Evolutionary conservation across 2,329 filamentous ascomycete species (phyloP).

Genomic region (Coniella vitis): DNA sequence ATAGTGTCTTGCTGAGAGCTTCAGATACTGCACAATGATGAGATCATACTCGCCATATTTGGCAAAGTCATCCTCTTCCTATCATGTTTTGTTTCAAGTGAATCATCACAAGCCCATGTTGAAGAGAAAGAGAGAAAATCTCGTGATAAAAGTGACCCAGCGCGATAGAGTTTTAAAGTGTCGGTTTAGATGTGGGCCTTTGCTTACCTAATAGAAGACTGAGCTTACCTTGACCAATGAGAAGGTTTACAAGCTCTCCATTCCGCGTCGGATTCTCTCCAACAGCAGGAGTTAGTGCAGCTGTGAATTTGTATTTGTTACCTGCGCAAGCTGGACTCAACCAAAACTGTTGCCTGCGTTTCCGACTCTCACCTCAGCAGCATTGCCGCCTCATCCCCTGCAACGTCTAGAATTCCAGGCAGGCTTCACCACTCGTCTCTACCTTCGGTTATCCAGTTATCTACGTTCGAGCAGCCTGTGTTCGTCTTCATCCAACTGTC

Average conservation of each 20-base stretch:
- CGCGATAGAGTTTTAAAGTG: constrained; percentile 13
- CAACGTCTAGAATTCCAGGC: not conserved
- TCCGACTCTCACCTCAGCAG: not conserved
- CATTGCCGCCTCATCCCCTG: not conserved
- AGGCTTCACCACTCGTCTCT: not conserved
- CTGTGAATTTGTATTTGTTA: constrained; percentile 2
- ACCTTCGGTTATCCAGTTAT: not conserved
- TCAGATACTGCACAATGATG: constrained; percentile 49
- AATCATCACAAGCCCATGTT: constrained; percentile 56
- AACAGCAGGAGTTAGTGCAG: not conserved
- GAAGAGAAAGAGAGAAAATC: constrained; percentile 21
- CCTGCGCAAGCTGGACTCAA: constrained; percentile 2
- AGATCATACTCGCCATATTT: constrained; percentile 50
- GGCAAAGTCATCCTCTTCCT: constrained; percentile 61
- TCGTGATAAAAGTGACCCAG: not conserved
- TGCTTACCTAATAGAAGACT: not conserved
- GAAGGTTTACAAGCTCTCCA: not conserved
- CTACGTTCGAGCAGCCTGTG: not conserved
- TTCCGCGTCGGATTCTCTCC: not conserved
- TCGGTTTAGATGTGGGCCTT: not conserved
- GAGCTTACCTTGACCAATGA: not conserved
- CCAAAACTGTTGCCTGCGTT: not conserved
- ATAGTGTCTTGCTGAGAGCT: constrained; percentile 29
- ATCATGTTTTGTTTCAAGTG: constrained; percentile 49
- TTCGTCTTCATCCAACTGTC: not conserved